A percentile compares a stretch with the other conserved stretches of the same genome.
Conservation (phyloP, 1,284 basidiomycete species). For the Malassezia japonica region DNA sequence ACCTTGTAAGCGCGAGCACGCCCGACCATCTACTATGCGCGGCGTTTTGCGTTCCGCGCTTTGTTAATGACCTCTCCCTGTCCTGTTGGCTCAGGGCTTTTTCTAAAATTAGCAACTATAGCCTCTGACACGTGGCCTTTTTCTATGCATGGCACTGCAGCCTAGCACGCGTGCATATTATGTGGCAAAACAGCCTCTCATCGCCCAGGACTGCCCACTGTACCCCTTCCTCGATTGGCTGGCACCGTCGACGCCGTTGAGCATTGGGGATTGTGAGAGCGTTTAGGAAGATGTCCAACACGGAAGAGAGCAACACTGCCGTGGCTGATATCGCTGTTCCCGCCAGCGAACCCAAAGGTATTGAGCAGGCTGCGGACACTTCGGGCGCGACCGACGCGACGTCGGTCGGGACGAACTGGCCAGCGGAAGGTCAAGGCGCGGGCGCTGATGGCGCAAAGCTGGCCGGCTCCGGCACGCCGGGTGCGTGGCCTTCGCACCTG, state of each 20-base stretch:
- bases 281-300: neutral
- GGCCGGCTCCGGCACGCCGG: neutral
- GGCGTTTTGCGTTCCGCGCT: too few relatives aligned
- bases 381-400: neutral
- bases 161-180: neutral
- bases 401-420: neutral
- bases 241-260: neutral
- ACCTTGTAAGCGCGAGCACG: neutral
- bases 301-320: neutral
- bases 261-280: neutral
- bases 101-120: neutral
- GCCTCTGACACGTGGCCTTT: neutral
- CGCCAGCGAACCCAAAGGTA: neutral
- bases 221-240: constrained; percentile 16
- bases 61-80: neutral
- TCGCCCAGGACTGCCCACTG: neutral
- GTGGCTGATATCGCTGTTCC: neutral
- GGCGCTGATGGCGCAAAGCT: neutral
- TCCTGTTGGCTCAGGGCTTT: too few relatives aligned
- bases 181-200: neutral
- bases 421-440: neutral
- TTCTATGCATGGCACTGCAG: constrained; percentile 1
- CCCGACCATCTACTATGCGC: neutral
- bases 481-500: neutral
- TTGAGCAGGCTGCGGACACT: neutral